phyloP scores from a whole-genome alignment of 371 early-diverging fungal species.

The Rhizopus arrhizus region DNA sequence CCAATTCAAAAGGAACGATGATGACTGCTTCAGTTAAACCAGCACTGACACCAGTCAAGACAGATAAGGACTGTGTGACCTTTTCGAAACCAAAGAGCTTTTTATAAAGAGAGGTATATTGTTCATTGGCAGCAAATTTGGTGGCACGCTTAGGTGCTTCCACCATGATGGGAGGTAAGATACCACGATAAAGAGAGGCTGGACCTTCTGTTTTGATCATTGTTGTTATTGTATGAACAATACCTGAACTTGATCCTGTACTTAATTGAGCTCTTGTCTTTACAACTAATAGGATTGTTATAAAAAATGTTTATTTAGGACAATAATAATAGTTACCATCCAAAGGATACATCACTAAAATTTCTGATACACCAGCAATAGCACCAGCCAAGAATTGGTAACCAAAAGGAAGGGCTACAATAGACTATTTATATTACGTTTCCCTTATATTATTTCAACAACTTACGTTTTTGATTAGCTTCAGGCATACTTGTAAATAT shows the following conservation, averaged over 20 bases:
- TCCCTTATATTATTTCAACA: background rate
- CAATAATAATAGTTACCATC: conserved; percentile 63
- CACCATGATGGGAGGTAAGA: conserved; percentile 94
- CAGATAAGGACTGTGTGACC: conserved; percentile 75
- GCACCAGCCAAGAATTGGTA: conserved; percentile 92
- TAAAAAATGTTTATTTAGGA: conserved; percentile 1
- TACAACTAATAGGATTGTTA: conserved; percentile 60
- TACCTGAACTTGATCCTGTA: conserved; percentile 60
- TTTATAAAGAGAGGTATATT: conserved; percentile 75
- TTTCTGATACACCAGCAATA: conserved; percentile 95
- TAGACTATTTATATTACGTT: background rate
- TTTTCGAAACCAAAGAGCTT: conserved; percentile 70
- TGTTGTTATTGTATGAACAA: conserved; percentile 48
- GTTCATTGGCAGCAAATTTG: conserved; percentile 95
- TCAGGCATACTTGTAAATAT: conserved; percentile 25
- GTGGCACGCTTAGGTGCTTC: conserved; percentile 98
- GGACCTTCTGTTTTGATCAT: conserved; percentile 93
- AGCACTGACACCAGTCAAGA: conserved; percentile 91
- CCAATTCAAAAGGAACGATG: conserved; percentile 91
- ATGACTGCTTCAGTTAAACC: conserved; percentile 92
- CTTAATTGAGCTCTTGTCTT: conserved; percentile 97
- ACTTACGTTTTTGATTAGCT: conserved; percentile 38
- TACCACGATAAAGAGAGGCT: conserved; percentile 89
- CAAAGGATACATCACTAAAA: conserved; percentile 96
- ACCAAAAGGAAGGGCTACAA: conserved; percentile 82